Conservation (phyloP, 75 land plant species). For the Larix kaempferi region DNA sequence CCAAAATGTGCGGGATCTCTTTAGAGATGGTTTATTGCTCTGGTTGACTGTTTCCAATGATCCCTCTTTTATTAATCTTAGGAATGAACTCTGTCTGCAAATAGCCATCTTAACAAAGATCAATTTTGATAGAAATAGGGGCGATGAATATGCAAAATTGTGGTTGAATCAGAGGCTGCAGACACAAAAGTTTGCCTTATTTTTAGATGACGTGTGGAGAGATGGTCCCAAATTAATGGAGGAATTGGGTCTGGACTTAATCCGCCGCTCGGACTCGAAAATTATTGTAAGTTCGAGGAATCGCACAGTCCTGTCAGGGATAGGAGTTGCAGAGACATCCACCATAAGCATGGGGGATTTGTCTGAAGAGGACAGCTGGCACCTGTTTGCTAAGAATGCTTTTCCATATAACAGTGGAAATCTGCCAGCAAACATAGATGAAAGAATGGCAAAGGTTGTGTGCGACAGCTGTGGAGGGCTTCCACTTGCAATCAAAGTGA, state of each 20-base stretch:
- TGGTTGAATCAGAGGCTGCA: background rate
- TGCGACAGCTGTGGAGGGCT: background rate
- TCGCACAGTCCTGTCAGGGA: background rate
- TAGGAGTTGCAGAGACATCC: background rate
- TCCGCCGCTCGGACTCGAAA: background rate
- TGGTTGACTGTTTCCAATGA: background rate
- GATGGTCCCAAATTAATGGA: background rate
- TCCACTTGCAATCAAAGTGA: background rate
- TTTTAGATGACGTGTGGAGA: background rate
- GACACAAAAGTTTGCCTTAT: background rate
- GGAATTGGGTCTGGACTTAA: background rate
- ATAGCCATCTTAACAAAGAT: background rate
- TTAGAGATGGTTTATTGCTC: background rate
- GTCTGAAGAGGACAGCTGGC: background rate
- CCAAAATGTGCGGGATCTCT: background rate
- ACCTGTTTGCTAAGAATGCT: background rate
- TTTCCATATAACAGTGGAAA: background rate
- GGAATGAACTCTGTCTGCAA: background rate
- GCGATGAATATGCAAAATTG: background rate
- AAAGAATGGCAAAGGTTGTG: background rate
- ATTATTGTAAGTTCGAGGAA: background rate
- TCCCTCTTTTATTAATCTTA: background rate
- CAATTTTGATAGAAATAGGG: background rate
- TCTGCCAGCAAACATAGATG: background rate
- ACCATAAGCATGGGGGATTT: background rate